Evolutionary conservation across 1,284 basidiomycete species (phyloP).

Genomic region (Agroathelia rolfsii): DNA sequence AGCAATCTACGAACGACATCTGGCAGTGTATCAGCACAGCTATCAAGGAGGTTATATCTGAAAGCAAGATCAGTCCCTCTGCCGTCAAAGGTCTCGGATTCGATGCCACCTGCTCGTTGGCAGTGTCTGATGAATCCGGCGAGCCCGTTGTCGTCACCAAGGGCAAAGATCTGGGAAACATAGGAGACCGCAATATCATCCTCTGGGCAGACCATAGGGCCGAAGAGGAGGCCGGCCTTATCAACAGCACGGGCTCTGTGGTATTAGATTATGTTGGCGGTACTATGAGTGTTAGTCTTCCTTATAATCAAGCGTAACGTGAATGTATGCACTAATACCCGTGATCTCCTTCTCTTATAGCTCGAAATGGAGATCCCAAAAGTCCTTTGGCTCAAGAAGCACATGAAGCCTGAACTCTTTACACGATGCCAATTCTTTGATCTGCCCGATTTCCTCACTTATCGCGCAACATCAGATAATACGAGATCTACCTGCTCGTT

Average conservation of each 20-base stretch:
- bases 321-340: conserved; percentile 6
- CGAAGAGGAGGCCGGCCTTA: conserved; percentile 81
- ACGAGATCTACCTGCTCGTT: conserved; percentile 89
- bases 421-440: conserved; percentile 89
- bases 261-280: conserved; percentile 95
- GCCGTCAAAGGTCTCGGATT: conserved; percentile 87
- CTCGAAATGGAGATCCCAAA: conserved; percentile 97
- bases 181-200: conserved; percentile 75
- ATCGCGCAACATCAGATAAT: conserved; percentile 73
- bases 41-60: conserved; percentile 59
- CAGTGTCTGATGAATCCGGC: conserved; percentile 73
- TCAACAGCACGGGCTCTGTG: conserved; percentile 78
- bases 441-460: conserved; percentile 94
- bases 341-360: conserved; percentile 28
- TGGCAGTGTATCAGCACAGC: conserved; percentile 74
- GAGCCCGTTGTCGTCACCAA: conserved; percentile 75
- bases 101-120: conserved; percentile 94
- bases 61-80: conserved; percentile 50
- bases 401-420: conserved; percentile 76
- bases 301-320: conserved; percentile 1
- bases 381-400: conserved; percentile 89
- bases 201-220: conserved; percentile 96
- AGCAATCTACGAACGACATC: conserved; percentile 84
- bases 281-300: conserved; percentile 78
- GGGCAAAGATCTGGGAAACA: conserved; percentile 50